These are phyloP conservation scores for Neurospora tetraspora DNA, from an alignment of 495 filamentous ascomycete genomes.

Conservation along the genomic window DNA sequence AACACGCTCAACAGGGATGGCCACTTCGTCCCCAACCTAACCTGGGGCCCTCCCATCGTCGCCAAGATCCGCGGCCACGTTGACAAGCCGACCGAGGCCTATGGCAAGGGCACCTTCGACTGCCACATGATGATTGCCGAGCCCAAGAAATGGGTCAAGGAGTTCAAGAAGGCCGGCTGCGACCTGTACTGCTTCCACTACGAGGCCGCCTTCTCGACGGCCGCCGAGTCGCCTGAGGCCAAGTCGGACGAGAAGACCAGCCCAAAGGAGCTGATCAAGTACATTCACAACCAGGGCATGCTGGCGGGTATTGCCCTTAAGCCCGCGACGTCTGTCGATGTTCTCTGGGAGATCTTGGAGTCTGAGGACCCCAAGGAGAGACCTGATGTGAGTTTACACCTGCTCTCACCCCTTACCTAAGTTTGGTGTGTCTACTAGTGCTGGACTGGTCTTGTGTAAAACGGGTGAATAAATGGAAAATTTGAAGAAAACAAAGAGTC, in stretches of 20 bases:
- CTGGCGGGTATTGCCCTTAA: slow-evolving; percentile 93
- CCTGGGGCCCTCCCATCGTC: slow-evolving; percentile 87
- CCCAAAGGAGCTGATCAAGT: slow-evolving; percentile 76
- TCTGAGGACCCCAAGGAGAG: slow-evolving; percentile 57
- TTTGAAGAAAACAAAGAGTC: neutral
- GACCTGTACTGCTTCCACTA: slow-evolving; percentile 99
- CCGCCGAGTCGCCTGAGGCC: slow-evolving; percentile 66
- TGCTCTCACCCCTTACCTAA: neutral
- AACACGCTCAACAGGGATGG: slow-evolving; percentile 47
- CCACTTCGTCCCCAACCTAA: slow-evolving; percentile 98
- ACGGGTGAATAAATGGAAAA: neutral
- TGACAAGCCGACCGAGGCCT: slow-evolving; percentile 36
- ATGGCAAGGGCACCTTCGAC: slow-evolving; percentile 85
- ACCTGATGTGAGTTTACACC: slow-evolving; percentile 63
- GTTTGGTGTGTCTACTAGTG: neutral
- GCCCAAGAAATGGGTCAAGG: slow-evolving; percentile 96
- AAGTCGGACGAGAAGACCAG: slow-evolving; percentile 56
- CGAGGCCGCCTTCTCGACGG: slow-evolving; percentile 86
- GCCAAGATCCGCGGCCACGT: slow-evolving; percentile 85
- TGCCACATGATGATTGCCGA: slow-evolving; percentile 99
- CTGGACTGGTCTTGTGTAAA: neutral
- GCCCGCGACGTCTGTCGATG: slow-evolving; percentile 79
- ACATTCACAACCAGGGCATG: slow-evolving; percentile 82
- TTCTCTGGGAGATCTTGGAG: slow-evolving; percentile 83
- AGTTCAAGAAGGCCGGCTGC: slow-evolving; percentile 88